These are phyloP conservation scores for Claviceps cyperi DNA, from an alignment of 2,329 filamentous ascomycete genomes.

Conservation along the genomic window DNA sequence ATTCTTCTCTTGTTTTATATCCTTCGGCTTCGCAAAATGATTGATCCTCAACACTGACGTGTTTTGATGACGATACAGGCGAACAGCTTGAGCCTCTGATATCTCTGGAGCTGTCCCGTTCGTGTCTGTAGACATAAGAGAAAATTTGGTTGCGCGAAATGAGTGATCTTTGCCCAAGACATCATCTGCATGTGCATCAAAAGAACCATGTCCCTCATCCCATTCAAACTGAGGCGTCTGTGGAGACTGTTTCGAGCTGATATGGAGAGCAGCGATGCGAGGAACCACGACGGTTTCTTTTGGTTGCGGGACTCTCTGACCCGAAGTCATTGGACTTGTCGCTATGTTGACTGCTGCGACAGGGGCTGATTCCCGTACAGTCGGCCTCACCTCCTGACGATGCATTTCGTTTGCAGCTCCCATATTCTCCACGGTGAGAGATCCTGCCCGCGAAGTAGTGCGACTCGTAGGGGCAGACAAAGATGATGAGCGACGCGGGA, in stretches of 20 bases:
- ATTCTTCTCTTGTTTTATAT: constrained; percentile 24
- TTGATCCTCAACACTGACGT: constrained; percentile 47
- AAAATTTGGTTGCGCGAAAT: constrained; percentile 47
- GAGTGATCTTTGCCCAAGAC: constrained; percentile 38
- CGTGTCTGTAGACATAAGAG: constrained; percentile 46
- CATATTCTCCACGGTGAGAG: constrained; percentile 35
- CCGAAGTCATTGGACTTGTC: background rate
- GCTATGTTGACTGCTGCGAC: background rate
- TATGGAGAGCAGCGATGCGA: background rate
- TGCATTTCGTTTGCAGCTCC: constrained; percentile 35
- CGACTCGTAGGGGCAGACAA: constrained; percentile 48
- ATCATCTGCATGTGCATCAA: constrained; percentile 37
- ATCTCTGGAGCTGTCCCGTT: constrained; percentile 46
- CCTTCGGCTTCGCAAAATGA: constrained; percentile 36
- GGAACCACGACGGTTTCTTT: background rate
- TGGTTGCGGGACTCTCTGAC: too few relatives aligned
- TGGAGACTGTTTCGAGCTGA: background rate
- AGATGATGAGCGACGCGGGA: constrained; percentile 44
- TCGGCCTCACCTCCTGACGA: constrained; percentile 3
- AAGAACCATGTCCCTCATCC: constrained; percentile 11
- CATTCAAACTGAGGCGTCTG: constrained; percentile 1
- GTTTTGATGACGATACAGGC: constrained; percentile 50
- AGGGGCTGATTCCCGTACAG: background rate
- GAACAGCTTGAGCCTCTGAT: constrained; percentile 47
- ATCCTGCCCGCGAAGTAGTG: constrained; percentile 30